Percentiles rank a stretch among this genome's conserved stretches.
Evolutionary conservation across 1,284 basidiomycete genomes (phyloP).

Genomic region (Papiliotrema flavescens): DNA sequence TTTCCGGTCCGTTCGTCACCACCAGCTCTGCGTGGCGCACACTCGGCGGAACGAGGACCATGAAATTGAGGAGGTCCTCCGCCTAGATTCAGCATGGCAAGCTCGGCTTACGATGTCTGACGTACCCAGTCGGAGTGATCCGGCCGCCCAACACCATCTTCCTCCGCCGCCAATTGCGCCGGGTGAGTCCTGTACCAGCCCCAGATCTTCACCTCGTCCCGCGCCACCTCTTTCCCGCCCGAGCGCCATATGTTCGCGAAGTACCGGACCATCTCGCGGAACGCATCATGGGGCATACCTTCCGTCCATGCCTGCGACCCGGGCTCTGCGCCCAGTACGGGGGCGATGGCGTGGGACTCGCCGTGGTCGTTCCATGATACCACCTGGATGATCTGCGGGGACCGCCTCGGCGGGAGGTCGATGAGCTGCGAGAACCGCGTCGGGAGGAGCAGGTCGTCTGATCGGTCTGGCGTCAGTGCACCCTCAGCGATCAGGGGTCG

Average conservation of each 20-base stretch:
- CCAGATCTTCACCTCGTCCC: slow-evolving; percentile 25
- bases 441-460: slow-evolving; percentile 46
- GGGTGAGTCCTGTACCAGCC: slow-evolving; percentile 43
- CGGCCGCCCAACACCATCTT: slow-evolving; percentile 36
- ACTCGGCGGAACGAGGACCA: slow-evolving; percentile 21
- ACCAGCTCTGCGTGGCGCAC: neutral
- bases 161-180: slow-evolving; percentile 9
- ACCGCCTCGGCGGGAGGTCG: slow-evolving; percentile 12
- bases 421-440: slow-evolving; percentile 41
- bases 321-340: slow-evolving; percentile 43
- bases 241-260: slow-evolving; percentile 35
- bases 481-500: neutral
- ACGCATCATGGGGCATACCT: slow-evolving; percentile 43
- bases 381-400: slow-evolving; percentile 45
- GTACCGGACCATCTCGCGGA: slow-evolving; percentile 40
- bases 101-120: neutral
- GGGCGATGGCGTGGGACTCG: slow-evolving; percentile 46
- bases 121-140: slow-evolving; percentile 42
- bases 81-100: slow-evolving; percentile 30
- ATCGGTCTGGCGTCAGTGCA: slow-evolving; percentile 33
- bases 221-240: slow-evolving; percentile 9
- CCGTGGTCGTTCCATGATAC: slow-evolving; percentile 51
- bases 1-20: slow-evolving; percentile 17
- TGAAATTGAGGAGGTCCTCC: slow-evolving; percentile 43
- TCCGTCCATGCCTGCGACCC: slow-evolving; percentile 44